A percentile compares a stretch with the other conserved stretches of the same genome.
Conservation (phyloP, 495 filamentous ascomycete genomes). For the Aspergillus haitiensis region DNA sequence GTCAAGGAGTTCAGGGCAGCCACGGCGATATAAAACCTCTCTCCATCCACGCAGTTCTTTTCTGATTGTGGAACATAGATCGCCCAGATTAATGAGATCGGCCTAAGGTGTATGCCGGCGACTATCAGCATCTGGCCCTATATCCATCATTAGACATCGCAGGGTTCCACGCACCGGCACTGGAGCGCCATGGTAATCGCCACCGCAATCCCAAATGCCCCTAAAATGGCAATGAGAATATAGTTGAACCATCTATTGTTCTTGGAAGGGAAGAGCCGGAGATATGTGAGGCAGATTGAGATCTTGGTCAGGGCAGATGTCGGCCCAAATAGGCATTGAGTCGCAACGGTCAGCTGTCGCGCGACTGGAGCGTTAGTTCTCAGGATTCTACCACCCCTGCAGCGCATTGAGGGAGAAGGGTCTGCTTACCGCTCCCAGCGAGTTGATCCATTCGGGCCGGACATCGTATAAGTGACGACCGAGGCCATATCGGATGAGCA, state of each 20-base stretch:
- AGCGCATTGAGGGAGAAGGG: neutral
- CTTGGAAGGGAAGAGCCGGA: constrained; percentile 11
- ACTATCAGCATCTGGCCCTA: no score
- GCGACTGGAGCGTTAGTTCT: neutral
- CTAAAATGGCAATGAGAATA: constrained; percentile 1
- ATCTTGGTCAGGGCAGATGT: constrained; percentile 7
- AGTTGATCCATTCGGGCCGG: neutral
- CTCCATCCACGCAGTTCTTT: constrained; percentile 7
- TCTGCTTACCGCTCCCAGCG: neutral
- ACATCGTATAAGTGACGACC: constrained; percentile 10
- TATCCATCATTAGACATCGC: no score
- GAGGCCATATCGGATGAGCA: neutral
- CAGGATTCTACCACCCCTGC: neutral
- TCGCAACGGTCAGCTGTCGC: neutral
- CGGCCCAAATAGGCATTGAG: constrained; percentile 4
- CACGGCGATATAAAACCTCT: constrained; percentile 8
- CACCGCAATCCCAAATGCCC: neutral
- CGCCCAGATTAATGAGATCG: neutral
- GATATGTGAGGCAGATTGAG: constrained; percentile 12
- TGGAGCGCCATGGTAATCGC: constrained; percentile 1
- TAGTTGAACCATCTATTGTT: constrained; percentile 12
- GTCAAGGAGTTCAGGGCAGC: constrained; percentile 11
- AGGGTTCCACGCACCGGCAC: constrained; percentile 1
- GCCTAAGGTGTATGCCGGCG: neutral
- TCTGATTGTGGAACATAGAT: constrained; percentile 2